A percentile compares a stretch with the other conserved stretches of the same genome.
Evolutionary conservation across 2,329 filamentous ascomycete genomes (phyloP).

Genomic region (Ophiocordyceps unilateralis): DNA sequence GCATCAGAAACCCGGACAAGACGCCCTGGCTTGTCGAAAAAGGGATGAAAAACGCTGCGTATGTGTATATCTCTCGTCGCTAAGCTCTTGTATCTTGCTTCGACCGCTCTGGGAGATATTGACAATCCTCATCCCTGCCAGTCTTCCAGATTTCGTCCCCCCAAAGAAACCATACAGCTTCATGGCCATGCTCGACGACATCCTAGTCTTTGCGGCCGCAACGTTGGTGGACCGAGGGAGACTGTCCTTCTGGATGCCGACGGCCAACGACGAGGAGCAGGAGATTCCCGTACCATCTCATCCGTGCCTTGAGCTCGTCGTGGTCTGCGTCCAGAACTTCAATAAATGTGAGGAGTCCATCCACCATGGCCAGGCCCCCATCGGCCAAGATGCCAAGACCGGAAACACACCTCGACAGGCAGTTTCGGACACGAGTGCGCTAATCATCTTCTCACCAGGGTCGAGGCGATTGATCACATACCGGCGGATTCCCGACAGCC

Average conservation of each 20-base stretch:
- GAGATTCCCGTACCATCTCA: slow-evolving; percentile 65
- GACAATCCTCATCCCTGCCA: slow-evolving; percentile 7
- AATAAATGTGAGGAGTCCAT: slow-evolving; percentile 50
- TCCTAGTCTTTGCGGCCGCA: slow-evolving; percentile 62
- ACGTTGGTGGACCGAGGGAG: slow-evolving; percentile 66
- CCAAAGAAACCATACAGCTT: slow-evolving; percentile 91
- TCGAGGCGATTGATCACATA: slow-evolving; percentile 81
- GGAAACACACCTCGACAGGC: not conserved
- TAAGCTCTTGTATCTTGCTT: not conserved
- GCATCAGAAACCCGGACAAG: slow-evolving; percentile 50
- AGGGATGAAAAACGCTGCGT: slow-evolving; percentile 53
- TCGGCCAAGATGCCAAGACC: not conserved
- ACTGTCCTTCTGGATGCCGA: slow-evolving; percentile 94
- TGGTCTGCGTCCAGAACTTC: slow-evolving; percentile 70
- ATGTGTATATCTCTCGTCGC: slow-evolving; percentile 17
- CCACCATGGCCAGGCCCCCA: not conserved
- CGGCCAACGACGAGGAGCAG: slow-evolving; percentile 60
- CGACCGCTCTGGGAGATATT: not conserved
- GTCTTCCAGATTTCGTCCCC: slow-evolving; percentile 52
- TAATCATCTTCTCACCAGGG: slow-evolving; percentile 35
- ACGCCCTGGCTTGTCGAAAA: slow-evolving; percentile 45
- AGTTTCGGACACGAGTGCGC: not conserved
- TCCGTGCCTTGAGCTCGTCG: slow-evolving; percentile 54
- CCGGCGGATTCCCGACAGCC: slow-evolving; percentile 44
- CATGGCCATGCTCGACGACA: slow-evolving; percentile 73